Evolutionary conservation across 306 rosid genomes (phyloP).

Genomic region (Chamaecrista fasciculata): DNA sequence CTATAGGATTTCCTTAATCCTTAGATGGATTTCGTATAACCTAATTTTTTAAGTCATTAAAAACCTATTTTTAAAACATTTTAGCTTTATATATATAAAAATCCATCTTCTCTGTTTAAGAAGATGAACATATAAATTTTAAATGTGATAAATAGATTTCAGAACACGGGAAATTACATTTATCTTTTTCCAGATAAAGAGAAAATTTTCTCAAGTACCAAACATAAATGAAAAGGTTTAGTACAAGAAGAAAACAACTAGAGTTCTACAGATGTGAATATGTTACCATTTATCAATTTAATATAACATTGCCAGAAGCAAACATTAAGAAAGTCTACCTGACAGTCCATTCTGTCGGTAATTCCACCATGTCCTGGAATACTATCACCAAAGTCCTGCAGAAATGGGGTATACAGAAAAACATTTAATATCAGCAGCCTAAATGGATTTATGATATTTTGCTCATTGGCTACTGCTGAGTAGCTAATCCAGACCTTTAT

Average conservation of each 20-base stretch:
- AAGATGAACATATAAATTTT: no score
- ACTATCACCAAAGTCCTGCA: constrained; percentile 69
- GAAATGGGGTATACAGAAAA: neutral
- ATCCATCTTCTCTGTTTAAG: no score
- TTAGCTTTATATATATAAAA: no score
- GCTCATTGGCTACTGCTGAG: constrained; percentile 20
- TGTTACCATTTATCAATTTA: neutral
- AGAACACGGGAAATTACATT: no score
- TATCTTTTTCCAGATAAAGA: no score
- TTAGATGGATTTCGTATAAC: no score
- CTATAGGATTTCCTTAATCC: neutral
- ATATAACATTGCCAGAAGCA: constrained; percentile 11
- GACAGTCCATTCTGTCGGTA: constrained; percentile 83
- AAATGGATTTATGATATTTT: constrained; percentile 21
- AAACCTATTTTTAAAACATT: no score
- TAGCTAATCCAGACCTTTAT: constrained; percentile 59
- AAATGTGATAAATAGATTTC: no score
- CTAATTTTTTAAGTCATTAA: no score
- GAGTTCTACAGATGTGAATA: constrained; percentile 10
- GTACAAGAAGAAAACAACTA: neutral
- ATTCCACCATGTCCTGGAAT: constrained; percentile 82
- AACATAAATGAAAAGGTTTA: neutral
- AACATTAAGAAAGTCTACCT: constrained; percentile 49
- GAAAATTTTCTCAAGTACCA: no score
- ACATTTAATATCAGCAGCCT: constrained; percentile 16